A percentile compares a stretch with the other conserved stretches of the same genome.
These are phyloP conservation scores for Pulveroboletus sp. DNA, from an alignment of 768 basidiomycete genomes.

Conservation along the genomic window DNA sequence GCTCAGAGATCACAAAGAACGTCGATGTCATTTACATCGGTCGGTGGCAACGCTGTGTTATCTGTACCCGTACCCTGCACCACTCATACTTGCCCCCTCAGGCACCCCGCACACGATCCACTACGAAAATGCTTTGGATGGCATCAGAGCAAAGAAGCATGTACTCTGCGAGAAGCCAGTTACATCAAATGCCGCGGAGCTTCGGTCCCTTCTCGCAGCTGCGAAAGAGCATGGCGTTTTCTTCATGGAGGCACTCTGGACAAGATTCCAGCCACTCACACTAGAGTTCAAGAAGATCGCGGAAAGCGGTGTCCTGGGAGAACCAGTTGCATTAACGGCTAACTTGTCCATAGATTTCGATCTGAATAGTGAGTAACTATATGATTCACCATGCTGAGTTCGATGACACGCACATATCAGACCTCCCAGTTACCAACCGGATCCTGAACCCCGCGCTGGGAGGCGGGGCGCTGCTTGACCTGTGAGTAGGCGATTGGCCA, in stretches of 20 bases:
- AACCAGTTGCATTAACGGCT: constrained; percentile 63
- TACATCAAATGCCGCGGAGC: constrained; percentile 71
- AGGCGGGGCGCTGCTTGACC: constrained; percentile 79
- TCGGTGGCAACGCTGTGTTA: constrained; percentile 18
- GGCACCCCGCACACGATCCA: constrained; percentile 86
- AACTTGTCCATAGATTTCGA: constrained; percentile 72
- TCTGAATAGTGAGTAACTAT: constrained; percentile 46
- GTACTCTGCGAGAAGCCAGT: constrained; percentile 89
- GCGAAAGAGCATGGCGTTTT: constrained; percentile 79
- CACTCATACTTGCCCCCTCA: constrained; percentile 21
- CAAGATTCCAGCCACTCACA: constrained; percentile 70
- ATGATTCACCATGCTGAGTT: neutral
- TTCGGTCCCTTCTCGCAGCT: constrained; percentile 64
- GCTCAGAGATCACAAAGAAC: constrained; percentile 36
- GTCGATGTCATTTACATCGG: constrained; percentile 79
- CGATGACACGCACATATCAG: constrained; percentile 31
- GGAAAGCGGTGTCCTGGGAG: constrained; percentile 60
- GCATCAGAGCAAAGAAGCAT: constrained; percentile 76
- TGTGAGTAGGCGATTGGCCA: constrained; percentile 47
- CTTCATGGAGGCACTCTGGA: constrained; percentile 93
- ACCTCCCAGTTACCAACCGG: constrained; percentile 62
- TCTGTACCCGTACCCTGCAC: neutral
- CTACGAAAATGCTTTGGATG: constrained; percentile 70
- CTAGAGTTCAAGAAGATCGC: constrained; percentile 60
- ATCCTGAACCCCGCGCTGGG: constrained; percentile 77